Percentiles rank a stretch among this genome's conserved stretches.
Evolutionary conservation across 2,329 filamentous ascomycete species (phyloP).

Genomic region (Coniochaeta prunicola): DNA sequence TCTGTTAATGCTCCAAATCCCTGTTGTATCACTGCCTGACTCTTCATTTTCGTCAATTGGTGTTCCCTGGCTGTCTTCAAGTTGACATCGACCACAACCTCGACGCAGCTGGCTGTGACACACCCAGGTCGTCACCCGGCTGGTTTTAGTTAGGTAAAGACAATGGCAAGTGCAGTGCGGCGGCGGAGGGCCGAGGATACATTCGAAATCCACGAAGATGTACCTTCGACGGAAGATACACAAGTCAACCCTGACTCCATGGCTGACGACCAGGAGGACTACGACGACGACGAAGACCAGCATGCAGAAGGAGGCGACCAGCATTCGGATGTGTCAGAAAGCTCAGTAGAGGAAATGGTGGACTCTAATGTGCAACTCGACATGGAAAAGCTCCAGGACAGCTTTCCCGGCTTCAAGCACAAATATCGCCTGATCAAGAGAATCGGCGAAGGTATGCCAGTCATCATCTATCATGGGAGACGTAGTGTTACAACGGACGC

Average conservation of each 20-base stretch:
- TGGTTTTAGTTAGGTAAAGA: neutral
- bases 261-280: conserved; percentile 18
- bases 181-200: conserved; percentile 23
- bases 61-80: neutral
- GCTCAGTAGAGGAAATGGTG: conserved; percentile 55
- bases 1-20: neutral
- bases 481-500: neutral
- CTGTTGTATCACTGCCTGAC: neutral
- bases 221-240: conserved; percentile 38
- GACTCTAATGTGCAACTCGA: conserved; percentile 70
- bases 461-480: neutral
- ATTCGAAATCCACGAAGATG: conserved; percentile 45
- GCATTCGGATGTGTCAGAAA: conserved; percentile 35
- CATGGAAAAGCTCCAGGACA: conserved; percentile 76
- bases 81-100: neutral
- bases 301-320: conserved; percentile 32
- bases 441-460: conserved; percentile 77
- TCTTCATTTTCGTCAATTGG: neutral
- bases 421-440: conserved; percentile 89
- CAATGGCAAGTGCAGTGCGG: conserved; percentile 7
- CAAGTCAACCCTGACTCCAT: conserved; percentile 38
- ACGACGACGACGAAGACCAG: conserved; percentile 25
- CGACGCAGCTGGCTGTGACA: neutral
- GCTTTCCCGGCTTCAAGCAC: conserved; percentile 76
- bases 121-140: neutral